Percentiles rank a stretch among this genome's conserved stretches.
These are phyloP conservation scores for Labyrinthula sp. DNA, from an alignment of 352 stramenopile genomes.

Conservation along the genomic window DNA sequence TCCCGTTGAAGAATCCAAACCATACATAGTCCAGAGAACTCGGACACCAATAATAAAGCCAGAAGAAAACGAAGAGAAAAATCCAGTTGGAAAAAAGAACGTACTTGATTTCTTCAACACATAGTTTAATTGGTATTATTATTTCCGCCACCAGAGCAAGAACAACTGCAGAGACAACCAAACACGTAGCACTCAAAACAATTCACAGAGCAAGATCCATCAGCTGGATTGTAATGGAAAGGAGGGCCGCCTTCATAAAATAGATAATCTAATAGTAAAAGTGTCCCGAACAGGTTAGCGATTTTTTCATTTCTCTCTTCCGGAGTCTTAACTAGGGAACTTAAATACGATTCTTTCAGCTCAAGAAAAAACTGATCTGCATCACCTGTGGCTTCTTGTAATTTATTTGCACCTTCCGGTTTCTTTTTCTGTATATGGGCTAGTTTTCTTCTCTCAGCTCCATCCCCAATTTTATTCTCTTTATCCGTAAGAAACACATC, in stretches of 20 bases:
- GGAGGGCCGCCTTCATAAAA: slow-evolving; percentile 13
- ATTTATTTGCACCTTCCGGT: background rate
- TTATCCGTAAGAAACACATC: background rate
- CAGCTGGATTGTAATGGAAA: slow-evolving; percentile 1
- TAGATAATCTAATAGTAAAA: slow-evolving; percentile 11
- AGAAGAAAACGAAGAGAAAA: no score
- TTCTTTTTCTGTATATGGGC: slow-evolving; percentile 1
- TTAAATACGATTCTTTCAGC: background rate
- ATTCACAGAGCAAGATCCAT: slow-evolving; percentile 4
- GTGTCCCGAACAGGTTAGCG: background rate
- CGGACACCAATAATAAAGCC: no score
- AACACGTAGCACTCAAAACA: no score
- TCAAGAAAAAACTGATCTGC: slow-evolving; percentile 2
- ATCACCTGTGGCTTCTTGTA: slow-evolving; percentile 1
- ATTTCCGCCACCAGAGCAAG: no score
- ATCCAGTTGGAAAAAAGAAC: no score
- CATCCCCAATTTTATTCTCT: background rate
- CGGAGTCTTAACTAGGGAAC: no score
- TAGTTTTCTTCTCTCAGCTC: no score
- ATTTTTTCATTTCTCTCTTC: slow-evolving; percentile 2
- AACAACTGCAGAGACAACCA: no score
- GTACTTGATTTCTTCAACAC: no score
- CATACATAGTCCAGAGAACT: no score
- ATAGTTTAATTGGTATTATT: no score
- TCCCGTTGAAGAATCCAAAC: no score